Base-by-base conservation (phyloP, 768 basidiomycete genomes). In the Boletus rubescentipes region DNA sequence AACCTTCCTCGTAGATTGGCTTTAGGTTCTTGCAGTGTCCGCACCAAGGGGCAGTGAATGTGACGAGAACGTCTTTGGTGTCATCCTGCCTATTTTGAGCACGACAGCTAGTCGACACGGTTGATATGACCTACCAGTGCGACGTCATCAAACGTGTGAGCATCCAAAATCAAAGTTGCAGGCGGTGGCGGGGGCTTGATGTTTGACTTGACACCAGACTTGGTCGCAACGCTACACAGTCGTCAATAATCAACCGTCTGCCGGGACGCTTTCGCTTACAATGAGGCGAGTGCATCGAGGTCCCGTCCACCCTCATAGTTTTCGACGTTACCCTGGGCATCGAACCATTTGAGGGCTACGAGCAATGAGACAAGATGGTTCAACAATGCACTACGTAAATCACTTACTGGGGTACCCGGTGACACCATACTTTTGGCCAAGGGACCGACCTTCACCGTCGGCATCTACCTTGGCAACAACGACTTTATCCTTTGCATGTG, bases 1-100 rank as follows among this genome's bases (percentile, higher is more conserved):
- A 39, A 87, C 86, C 85, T 69, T 89, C 79, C 69, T 95, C 93
- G 65, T 89, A 94, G 31, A 79, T 77, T 18, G 94, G 93, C 72
- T 95, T 95, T 71, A 97, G 69, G 59, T 56, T 79, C 77, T 98
- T 98, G 82, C 96, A 98, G 77, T 98, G 94, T 30, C 93, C 93
- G 61, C 95, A 95, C 92, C 91, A 88, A 36, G 84, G 83, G 23
- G 89, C 89, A 55, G 87, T 92, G 75, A 89, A 92, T 1, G 89
- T 77, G 42, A 96, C 91, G 21, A 98, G 76, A 40, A 92, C 91
- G 62, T 94, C 83, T 73, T 95, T 95, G 21, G 77, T 73, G 21
- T 77, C 65, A 62, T 91, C 83, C 82, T 88, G 55, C 21, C 35
- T 1, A 16, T 16, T 37, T 20, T 57, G 10, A 60, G 23, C n/a